A percentile compares a stretch with the other conserved stretches of the same genome.
phyloP scores from a whole-genome alignment of 2,329 filamentous ascomycete species.

The Fusarium napiforme region DNA sequence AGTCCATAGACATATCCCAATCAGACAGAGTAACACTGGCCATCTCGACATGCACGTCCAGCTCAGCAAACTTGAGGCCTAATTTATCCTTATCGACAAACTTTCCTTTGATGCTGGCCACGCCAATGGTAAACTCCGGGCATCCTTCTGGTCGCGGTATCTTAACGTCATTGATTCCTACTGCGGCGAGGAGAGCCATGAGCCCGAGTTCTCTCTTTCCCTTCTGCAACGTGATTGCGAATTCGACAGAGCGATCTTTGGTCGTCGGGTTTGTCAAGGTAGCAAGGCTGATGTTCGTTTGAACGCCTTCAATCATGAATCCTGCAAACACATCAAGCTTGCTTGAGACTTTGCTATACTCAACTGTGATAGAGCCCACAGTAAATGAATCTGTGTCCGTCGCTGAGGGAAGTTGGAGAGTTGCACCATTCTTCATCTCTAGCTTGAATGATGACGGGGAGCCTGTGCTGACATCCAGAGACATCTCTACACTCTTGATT shows the following conservation, averaged over 20 bases:
- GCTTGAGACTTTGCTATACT: neutral
- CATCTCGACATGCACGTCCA: neutral
- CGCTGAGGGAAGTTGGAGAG: neutral
- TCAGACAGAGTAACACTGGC: neutral
- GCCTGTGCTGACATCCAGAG: neutral
- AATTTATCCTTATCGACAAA: neutral
- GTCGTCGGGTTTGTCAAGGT: neutral
- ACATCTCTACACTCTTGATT: neutral
- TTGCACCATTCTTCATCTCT: neutral
- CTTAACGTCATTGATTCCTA: neutral
- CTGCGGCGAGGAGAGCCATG: neutral
- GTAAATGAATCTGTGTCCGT: fast-evolving
- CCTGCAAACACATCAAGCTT: neutral
- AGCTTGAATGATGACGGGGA: neutral
- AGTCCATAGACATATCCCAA: neutral
- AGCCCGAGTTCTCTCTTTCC: neutral
- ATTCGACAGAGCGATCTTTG: neutral
- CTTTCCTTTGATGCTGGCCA: neutral
- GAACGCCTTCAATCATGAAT: neutral
- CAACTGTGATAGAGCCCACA: neutral
- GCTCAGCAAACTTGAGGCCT: neutral
- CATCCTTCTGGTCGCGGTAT: neutral
- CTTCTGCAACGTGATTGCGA: neutral
- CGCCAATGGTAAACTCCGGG: neutral
- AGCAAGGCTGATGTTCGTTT: neutral